Evolutionary conservation across 345 rosid species (phyloP).

Genomic region (Mallotus nudiflorus): DNA sequence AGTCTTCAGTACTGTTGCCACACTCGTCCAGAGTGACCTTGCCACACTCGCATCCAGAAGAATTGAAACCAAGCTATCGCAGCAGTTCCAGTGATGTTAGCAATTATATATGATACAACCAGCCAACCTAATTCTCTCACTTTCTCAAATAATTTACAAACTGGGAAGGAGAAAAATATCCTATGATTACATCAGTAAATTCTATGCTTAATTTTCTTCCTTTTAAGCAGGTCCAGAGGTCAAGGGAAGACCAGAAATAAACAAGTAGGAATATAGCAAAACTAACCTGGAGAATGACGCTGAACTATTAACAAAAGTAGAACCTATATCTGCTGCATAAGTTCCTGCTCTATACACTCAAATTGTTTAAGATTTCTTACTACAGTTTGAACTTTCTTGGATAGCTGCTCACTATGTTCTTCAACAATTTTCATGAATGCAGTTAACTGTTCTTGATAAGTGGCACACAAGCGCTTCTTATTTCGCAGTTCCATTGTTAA

Average conservation of each 20-base stretch:
- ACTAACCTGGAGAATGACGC: not conserved
- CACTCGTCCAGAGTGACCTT: not conserved
- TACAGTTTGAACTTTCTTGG: slow-evolving; percentile 53
- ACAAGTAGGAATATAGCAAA: not conserved
- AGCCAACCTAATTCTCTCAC: not conserved
- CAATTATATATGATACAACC: not conserved
- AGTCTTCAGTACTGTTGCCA: not conserved
- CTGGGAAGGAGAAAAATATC: not conserved
- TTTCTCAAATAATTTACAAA: not conserved
- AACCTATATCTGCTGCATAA: slow-evolving; percentile 40
- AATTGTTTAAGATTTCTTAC: slow-evolving; percentile 55
- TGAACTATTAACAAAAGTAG: not conserved
- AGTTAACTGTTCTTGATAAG: slow-evolving; percentile 59
- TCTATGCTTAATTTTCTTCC: not conserved
- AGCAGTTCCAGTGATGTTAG: not conserved
- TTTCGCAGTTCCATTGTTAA: slow-evolving; percentile 58
- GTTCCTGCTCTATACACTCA: slow-evolving; percentile 48
- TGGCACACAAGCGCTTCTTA: slow-evolving; percentile 64
- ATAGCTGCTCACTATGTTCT: slow-evolving; percentile 46
- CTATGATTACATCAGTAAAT: slow-evolving; percentile 3
- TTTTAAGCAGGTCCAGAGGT: not conserved
- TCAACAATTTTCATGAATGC: slow-evolving; percentile 65
- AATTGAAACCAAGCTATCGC: not conserved
- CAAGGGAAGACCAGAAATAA: not conserved
- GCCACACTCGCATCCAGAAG: not conserved